These are phyloP conservation scores for Ogataea wickerhamii DNA, from an alignment of 805 yeast genomes.

Conservation along the genomic window DNA sequence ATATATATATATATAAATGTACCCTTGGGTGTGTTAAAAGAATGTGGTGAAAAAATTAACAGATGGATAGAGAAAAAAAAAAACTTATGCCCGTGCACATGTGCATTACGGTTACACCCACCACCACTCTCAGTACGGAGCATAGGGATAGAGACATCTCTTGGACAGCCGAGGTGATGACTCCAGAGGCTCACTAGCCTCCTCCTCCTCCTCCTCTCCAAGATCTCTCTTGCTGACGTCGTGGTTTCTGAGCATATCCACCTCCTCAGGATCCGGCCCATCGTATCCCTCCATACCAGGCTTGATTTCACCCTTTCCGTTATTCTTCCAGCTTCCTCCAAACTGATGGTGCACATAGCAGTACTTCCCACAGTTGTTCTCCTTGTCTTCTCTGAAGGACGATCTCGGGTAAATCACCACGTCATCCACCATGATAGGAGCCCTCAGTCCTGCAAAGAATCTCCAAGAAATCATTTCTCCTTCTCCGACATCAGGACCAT, in stretches of 20 bases:
- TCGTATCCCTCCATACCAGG: conserved; percentile 28
- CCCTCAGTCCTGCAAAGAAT: conserved; percentile 32
- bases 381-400: conserved; percentile 33
- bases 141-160: conserved; percentile 23
- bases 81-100: conserved; percentile 1
- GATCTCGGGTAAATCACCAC: conserved; percentile 33
- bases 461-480: conserved; percentile 31
- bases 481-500: conserved; percentile 30
- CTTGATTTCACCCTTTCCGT: conserved; percentile 35
- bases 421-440: conserved; percentile 34
- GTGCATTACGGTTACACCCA: neutral
- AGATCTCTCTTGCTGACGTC: conserved; percentile 17
- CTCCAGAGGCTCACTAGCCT: conserved; percentile 2
- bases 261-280: conserved; percentile 22
- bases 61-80: neutral
- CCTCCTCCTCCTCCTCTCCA: conserved; percentile 6
- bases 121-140: conserved; percentile 14
- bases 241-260: conserved; percentile 14
- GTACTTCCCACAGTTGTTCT: conserved; percentile 34
- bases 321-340: conserved; percentile 36
- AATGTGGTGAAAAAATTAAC: no score
- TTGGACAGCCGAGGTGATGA: conserved; percentile 12
- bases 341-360: conserved; percentile 34
- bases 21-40: no score
- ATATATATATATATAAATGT: no score